Evolutionary conservation across 228 moss, liverwort and hornwort genomes (phyloP).

Genomic region (Sphagnum fallax): DNA sequence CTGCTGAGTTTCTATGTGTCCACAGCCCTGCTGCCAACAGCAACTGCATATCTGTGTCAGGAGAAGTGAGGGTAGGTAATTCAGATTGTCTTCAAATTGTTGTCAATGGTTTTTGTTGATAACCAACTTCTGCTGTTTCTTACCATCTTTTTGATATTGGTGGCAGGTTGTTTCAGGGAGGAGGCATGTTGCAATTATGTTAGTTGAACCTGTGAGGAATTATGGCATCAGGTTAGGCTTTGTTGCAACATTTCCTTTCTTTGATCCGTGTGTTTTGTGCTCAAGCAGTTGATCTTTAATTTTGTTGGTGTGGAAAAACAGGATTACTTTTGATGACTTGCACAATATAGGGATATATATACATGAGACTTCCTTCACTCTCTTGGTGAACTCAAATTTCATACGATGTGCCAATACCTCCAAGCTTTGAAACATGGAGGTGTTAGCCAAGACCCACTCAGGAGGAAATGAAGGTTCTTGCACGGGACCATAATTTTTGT

Average conservation of each 20-base stretch:
- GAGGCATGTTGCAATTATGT: conserved; percentile 45
- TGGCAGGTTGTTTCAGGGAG: conserved; percentile 56
- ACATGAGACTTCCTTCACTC: conserved; percentile 51
- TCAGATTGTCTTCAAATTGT: no score
- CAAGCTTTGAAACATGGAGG: conserved; percentile 30
- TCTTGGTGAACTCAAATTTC: conserved; percentile 46
- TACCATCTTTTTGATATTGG: no score
- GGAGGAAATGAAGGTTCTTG: no score
- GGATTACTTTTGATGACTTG: conserved; percentile 55
- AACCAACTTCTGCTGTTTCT: no score
- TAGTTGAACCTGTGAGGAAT: conserved; percentile 53
- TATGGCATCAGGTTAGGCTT: conserved; percentile 49
- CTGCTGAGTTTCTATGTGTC: conserved; percentile 60
- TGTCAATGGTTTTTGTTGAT: no score
- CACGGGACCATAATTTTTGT: no score
- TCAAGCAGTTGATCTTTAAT: no score
- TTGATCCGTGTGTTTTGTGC: no score
- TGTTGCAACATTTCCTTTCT: no score
- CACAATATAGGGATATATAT: conserved; percentile 63
- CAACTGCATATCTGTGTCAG: conserved; percentile 22
- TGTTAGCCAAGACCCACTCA: conserved; percentile 30
- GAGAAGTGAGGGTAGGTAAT: conserved; percentile 18
- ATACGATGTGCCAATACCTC: conserved; percentile 46
- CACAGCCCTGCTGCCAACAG: conserved; percentile 58
- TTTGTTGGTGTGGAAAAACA: conserved; percentile 4